Percentiles rank a stretch among this genome's conserved stretches.
These are phyloP conservation scores for Aphanoascus verrucosus DNA, from an alignment of 2,329 filamentous ascomycete species.

Conservation along the genomic window DNA sequence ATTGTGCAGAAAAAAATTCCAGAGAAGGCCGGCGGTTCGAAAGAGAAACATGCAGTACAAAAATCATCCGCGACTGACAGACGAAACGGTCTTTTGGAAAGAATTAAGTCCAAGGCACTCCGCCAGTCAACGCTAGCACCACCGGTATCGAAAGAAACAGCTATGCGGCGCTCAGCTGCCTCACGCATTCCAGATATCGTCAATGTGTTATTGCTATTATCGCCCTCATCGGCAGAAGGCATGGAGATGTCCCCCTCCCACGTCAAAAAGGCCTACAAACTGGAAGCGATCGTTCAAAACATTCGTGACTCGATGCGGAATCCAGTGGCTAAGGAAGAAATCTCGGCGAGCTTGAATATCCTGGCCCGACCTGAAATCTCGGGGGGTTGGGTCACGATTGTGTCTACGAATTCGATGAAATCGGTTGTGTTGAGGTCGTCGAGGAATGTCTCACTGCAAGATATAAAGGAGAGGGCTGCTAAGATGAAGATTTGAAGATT, in stretches of 20 bases:
- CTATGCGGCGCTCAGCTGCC: slow-evolving; percentile 54
- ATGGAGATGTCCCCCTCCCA: slow-evolving; percentile 30
- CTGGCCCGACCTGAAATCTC: slow-evolving; percentile 39
- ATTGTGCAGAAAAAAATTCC: slow-evolving; percentile 27
- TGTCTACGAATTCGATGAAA: slow-evolving; percentile 36
- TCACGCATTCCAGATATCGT: slow-evolving; percentile 59
- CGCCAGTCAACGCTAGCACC: slow-evolving; percentile 38
- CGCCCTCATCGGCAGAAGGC: slow-evolving; percentile 27
- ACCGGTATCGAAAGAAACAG: slow-evolving; percentile 43
- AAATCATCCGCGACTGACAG: slow-evolving; percentile 26
- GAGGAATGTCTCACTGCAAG: slow-evolving; percentile 27
- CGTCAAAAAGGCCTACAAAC: slow-evolving; percentile 53
- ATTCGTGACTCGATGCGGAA: slow-evolving; percentile 54
- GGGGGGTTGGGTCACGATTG: slow-evolving; percentile 40
- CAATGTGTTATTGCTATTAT: slow-evolving; percentile 55
- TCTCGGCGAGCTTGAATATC: slow-evolving; percentile 39
- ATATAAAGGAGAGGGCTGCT: slow-evolving; percentile 27
- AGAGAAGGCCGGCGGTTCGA: slow-evolving; percentile 11
- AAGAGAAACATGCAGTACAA: slow-evolving; percentile 13
- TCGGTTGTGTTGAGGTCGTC: slow-evolving; percentile 39
- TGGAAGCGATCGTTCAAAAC: slow-evolving; percentile 53
- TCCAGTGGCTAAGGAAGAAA: slow-evolving; percentile 41
- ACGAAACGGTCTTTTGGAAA: slow-evolving; percentile 59
- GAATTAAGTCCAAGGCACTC: slow-evolving; percentile 59
- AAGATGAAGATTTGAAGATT: slow-evolving; percentile 11